Conservation (phyloP, 495 filamentous ascomycete genomes). For the Penicillium paradoxum region DNA sequence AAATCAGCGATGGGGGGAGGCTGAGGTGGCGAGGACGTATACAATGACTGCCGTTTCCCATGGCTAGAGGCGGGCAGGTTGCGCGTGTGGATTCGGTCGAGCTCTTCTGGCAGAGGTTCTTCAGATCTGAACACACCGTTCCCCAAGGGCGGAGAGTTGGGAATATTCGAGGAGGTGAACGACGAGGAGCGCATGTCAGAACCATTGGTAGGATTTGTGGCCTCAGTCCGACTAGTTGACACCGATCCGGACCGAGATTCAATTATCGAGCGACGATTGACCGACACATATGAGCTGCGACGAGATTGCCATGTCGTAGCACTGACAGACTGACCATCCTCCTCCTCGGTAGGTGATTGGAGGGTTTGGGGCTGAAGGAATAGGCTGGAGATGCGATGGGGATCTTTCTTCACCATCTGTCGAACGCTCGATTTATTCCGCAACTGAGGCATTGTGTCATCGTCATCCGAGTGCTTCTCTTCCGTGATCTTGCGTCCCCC, state of each 20-base stretch:
- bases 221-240: slow-evolving; percentile 29
- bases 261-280: slow-evolving; percentile 28
- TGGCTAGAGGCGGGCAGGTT: slow-evolving; percentile 25
- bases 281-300: slow-evolving; percentile 28
- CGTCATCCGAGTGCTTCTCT: slow-evolving; percentile 40
- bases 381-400: slow-evolving; percentile 57
- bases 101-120: slow-evolving; percentile 9
- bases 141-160: slow-evolving; percentile 12
- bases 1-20: slow-evolving; percentile 5
- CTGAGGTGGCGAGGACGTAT: slow-evolving; percentile 8
- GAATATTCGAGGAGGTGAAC: slow-evolving; percentile 13
- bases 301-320: slow-evolving; percentile 24
- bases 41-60: slow-evolving; percentile 26
- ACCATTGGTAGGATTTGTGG: slow-evolving; percentile 14
- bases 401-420: slow-evolving; percentile 45
- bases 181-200: slow-evolving; percentile 15
- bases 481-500: slow-evolving; percentile 63
- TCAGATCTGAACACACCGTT: slow-evolving; percentile 12
- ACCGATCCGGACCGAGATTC: slow-evolving; percentile 31
- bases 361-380: slow-evolving; percentile 51
- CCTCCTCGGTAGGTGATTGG: slow-evolving; percentile 22
- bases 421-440: slow-evolving; percentile 34
- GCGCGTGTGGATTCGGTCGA: slow-evolving; percentile 11
- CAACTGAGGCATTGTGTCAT: slow-evolving; percentile 36
- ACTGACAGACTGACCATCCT: slow-evolving; percentile 23